A percentile compares a stretch with the other conserved stretches of the same genome.
Conservation (phyloP, 202 grass and related monocot species). For the Brachypodium distachyon region DNA sequence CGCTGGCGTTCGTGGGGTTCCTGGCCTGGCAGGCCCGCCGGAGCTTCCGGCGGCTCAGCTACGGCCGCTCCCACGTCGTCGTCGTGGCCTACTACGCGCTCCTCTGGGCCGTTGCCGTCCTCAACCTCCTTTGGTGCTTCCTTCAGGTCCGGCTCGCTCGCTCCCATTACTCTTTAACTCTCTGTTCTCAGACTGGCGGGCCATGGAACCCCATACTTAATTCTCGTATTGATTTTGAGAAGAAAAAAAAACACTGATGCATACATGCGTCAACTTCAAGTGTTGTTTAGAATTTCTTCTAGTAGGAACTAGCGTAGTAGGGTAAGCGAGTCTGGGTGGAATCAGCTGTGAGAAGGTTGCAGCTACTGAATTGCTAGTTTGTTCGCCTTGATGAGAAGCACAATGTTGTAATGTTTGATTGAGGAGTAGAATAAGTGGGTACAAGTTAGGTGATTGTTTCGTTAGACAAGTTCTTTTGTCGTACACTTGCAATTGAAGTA, state of each 20-base stretch:
- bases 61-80: constrained; percentile 81
- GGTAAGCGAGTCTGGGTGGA: neutral
- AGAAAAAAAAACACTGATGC: too few species aligned
- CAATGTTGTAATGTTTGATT: neutral
- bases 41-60: constrained; percentile 69
- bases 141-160: constrained; percentile 48
- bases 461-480: neutral
- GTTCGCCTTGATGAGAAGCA: neutral
- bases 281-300: neutral
- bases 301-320: neutral
- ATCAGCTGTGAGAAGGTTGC: neutral
- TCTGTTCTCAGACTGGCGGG: neutral
- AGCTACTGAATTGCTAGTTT: neutral
- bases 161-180: neutral
- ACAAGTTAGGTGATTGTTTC: neutral
- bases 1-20: constrained; percentile 78
- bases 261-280: too few species aligned
- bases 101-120: constrained; percentile 68
- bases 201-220: neutral
- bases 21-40: constrained; percentile 69
- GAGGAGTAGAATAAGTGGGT: neutral
- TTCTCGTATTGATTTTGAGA: neutral
- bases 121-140: constrained; percentile 96
- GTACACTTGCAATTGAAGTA: neutral
- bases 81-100: constrained; percentile 77